A percentile compares a stretch with the other conserved stretches of the same genome.
phyloP scores from a whole-genome alignment of 2,329 filamentous ascomycete species.

The Mollisiaceae sp. region DNA sequence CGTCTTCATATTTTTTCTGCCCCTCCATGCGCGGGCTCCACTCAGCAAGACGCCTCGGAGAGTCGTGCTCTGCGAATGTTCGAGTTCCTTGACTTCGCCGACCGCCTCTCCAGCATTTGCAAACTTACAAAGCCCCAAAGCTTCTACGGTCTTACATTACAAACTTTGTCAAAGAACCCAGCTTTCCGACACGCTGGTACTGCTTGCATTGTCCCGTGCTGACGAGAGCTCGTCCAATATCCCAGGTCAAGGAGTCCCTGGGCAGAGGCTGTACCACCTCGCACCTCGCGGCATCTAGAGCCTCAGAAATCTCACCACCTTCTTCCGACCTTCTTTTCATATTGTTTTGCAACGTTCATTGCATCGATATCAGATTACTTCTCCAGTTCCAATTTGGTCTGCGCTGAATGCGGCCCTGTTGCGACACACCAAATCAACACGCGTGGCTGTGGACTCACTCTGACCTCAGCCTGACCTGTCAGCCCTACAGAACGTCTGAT shows the following conservation, averaged over 20 bases:
- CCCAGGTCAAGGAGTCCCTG: conserved; percentile 16
- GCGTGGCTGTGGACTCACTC: conserved; percentile 17
- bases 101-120: too few relatives aligned
- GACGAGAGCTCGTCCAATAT: conserved; percentile 24
- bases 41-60: conserved; percentile 2
- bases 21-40: conserved; percentile 9
- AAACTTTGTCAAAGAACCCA: not conserved
- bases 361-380: not conserved
- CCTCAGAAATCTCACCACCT: conserved; percentile 20
- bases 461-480: conserved; percentile 30
- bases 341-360: not conserved
- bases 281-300: conserved; percentile 25
- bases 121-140: too few relatives aligned
- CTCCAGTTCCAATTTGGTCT: conserved; percentile 5
- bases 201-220: conserved; percentile 21
- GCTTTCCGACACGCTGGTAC: conserved; percentile 5
- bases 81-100: not conserved
- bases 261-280: conserved; percentile 17
- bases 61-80: not conserved
- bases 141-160: too few relatives aligned
- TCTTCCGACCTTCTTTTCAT: conserved; percentile 12
- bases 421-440: conserved; percentile 11
- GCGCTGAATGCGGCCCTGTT: conserved; percentile 10
- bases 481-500: conserved; percentile 24
- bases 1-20: conserved; percentile 1